Base-by-base conservation (phyloP, 129 eudicot species). In the Rutidosis leptorrhynchoides region DNA sequence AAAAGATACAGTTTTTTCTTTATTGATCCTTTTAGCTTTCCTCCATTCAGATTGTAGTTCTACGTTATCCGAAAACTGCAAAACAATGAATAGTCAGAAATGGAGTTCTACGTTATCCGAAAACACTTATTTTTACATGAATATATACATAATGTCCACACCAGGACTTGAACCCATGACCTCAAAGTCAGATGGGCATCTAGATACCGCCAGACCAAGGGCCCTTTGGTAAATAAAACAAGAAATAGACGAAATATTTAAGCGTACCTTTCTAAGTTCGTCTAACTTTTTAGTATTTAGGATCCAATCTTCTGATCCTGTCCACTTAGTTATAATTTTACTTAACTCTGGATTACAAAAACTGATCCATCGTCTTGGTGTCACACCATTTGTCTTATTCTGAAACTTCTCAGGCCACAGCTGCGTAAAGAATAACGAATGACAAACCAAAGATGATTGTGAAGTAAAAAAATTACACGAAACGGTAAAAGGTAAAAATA, bases 371-470 rank as follows among this genome's bases (percentile, higher is more conserved):
- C 97, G 76, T 78, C 96, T 83, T 21, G 97, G 96, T 43, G 97
- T 91, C 73, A 91, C 97, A 19, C 97, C 97, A 70, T 91, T 91
- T 14, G 97, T 87, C 80, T 91, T 91, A 69, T 91, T 91, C 63
- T 91, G 97, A 67, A 91, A 91, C 71, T 91, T 91, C 71, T 80
- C 82, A 23, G 97, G 97, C 96, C 97, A 91, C 60, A 91, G 52
- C 97, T 91, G 77, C 68, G 60, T 25, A 24, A 12, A 22, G 0
- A 51, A 33, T 32, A 21, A 73, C 40, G n/a, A 43, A 65, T 58
- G 57, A 30, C 33, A 49, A 7, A 28, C 19, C 3, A n/a, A 3
- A 59, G 52, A 30, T 25, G 5, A 43, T 24, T 3, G 30, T 16
- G 11, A 53, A 51, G 24, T 42, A 64, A 51, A 24, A 60, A 69